Percentiles rank a stretch among this genome's conserved stretches.
Conservation (phyloP, 2,329 filamentous ascomycete genomes). For the Knufia fluminis region DNA sequence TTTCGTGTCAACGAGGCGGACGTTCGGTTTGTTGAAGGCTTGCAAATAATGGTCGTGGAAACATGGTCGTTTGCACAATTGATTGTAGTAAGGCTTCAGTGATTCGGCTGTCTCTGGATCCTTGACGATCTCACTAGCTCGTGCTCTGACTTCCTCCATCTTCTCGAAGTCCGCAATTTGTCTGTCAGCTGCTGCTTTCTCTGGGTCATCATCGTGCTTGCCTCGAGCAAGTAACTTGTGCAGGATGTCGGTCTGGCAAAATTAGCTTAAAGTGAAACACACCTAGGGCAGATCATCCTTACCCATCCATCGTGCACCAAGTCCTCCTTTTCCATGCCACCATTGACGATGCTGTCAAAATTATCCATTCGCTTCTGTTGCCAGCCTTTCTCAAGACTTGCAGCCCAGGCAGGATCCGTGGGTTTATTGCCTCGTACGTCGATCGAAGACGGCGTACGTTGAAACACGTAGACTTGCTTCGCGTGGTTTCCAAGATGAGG, state of each 20-base stretch:
- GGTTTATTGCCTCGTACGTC: conserved; percentile 19
- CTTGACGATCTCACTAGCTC: conserved; percentile 44
- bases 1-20: conserved; percentile 52
- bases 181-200: conserved; percentile 10
- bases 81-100: conserved; percentile 4
- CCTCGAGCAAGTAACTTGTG: conserved; percentile 10
- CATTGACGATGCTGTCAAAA: conserved; percentile 23
- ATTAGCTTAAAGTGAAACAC: neutral
- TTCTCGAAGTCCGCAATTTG: conserved; percentile 18
- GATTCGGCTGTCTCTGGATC: conserved; percentile 29
- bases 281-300: neutral
- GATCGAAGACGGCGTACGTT: conserved; percentile 28
- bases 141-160: conserved; percentile 29
- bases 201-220: neutral
- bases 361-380: conserved; percentile 25
- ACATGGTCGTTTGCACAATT: conserved; percentile 35
- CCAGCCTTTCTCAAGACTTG: conserved; percentile 21
- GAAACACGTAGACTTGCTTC: conserved; percentile 29
- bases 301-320: conserved; percentile 26
- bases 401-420: conserved; percentile 9
- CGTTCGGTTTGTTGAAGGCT: conserved; percentile 50
- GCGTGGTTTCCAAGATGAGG: conserved; percentile 23
- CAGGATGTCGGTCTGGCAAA: conserved; percentile 14
- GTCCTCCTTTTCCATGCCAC: conserved; percentile 16
- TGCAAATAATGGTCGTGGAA: conserved; percentile 53